Base-by-base conservation (phyloP, 2,329 filamentous ascomycete genomes). In the Fusarium beomiforme region DNA sequence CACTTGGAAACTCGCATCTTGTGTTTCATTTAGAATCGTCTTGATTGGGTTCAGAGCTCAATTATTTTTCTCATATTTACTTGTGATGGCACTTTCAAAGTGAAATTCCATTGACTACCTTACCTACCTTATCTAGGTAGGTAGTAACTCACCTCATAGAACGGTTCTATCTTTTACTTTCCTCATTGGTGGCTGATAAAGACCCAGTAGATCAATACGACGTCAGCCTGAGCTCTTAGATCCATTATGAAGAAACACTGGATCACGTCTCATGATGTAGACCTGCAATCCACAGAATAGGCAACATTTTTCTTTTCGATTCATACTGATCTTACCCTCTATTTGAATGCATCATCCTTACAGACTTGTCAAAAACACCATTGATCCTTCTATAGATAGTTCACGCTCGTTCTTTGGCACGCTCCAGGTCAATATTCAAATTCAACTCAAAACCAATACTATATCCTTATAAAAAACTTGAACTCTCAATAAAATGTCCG, bases 191-290 rank as follows among this genome's bases (percentile, higher is more conserved):
- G 21, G 19, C 14, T 34, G 47, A 14, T 14, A 24, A 19, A 34
- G 12, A 19, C 23, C 29, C 11, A 29, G 26, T 29, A 29, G 29
- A 10, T 29, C 8, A 10, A 29, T 29, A 29, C 31, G 21, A 65
- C 69, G 59, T 71, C 58, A 69, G 67, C 37, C 21, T 42, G 24
- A 34, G 56, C 61, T 62, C 36, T 33, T 16, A 26, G 6, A 33
- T n/a, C n/a, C 24, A 46, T 23, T 21, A n/a, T n/a, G n/a, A n/a
- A n/a, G n/a, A n/a, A 16, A 19, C 7, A n/a, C 26, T 13, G 29
- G 29, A 29, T 29, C 12, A 42, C 34, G 34, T 41, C 37, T 58
- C 54, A 53, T 53, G 34, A 47, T 61, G 16, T 42, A 36, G 47
- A 54, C 23, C 17, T 36, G n/a, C 17, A 39, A 53, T 59, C 29